phyloP scores from a whole-genome alignment of 1,284 basidiomycete species.

The Sporisorium scitamineum region DNA sequence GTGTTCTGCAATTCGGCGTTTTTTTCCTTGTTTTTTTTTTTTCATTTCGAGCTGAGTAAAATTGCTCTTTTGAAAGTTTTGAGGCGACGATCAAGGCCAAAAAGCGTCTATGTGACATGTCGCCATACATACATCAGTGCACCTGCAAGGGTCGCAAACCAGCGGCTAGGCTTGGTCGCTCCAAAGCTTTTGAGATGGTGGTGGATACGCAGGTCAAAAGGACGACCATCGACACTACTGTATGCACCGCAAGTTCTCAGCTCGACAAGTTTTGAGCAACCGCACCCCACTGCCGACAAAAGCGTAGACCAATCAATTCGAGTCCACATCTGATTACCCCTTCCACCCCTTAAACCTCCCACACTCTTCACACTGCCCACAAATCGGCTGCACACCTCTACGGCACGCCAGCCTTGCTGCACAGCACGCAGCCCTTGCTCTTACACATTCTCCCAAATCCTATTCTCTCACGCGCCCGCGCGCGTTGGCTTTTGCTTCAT shows the following conservation, averaged over 20 bases:
- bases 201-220: background rate
- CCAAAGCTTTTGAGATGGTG: background rate
- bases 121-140: background rate
- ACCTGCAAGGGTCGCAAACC: background rate
- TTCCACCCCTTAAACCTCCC: background rate
- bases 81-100: background rate
- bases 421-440: background rate
- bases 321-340: no score
- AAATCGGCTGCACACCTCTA: background rate
- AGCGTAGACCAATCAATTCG: background rate
- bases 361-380: background rate
- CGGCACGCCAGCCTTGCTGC: background rate
- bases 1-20: background rate
- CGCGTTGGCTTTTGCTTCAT: constrained; percentile 2
- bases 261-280: background rate
- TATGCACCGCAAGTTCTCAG: background rate
- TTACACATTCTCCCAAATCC: background rate
- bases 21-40: background rate
- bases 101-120: background rate
- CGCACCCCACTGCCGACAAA: background rate
- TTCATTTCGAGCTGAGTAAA: background rate
- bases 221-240: background rate
- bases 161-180: background rate
- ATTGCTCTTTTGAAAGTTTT: background rate
- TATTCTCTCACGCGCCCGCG: background rate